Conservation (phyloP, 441 rosid species). For the Gossypium laxum region DNA sequence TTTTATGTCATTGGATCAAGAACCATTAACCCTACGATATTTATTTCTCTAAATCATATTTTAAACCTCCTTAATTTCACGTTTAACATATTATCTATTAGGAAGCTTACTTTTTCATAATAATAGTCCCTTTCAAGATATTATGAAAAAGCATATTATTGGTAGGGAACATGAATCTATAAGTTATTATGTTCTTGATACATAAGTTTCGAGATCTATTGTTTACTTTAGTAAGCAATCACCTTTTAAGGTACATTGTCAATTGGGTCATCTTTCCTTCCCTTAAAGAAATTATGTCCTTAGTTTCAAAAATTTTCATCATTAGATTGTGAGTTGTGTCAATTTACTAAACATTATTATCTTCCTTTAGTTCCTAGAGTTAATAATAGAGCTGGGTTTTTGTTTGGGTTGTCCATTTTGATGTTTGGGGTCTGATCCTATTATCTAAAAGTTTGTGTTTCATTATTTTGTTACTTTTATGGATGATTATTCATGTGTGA, state of each 20-base stretch:
- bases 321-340: neutral
- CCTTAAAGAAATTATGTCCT: neutral
- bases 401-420: too few relatives aligned
- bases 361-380: neutral
- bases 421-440: too few relatives aligned
- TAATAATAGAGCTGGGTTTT: neutral
- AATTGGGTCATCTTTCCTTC: neutral
- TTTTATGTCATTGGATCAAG: too few relatives aligned
- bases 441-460: too few relatives aligned
- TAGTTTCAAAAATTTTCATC: neutral
- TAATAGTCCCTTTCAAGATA: neutral
- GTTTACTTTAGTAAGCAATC: neutral
- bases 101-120: neutral
- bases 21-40: too few relatives aligned
- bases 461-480: too few relatives aligned
- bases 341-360: neutral
- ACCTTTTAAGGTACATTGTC: neutral
- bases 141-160: neutral
- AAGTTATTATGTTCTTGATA: neutral
- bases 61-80: neutral
- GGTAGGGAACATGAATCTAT: neutral
- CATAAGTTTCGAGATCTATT: neutral
- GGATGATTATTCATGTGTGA: too few relatives aligned
- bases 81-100: neutral
- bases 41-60: too few relatives aligned